Base-by-base conservation (phyloP, 2,329 filamentous ascomycete genomes). In the Aspergillus arachidicola region DNA sequence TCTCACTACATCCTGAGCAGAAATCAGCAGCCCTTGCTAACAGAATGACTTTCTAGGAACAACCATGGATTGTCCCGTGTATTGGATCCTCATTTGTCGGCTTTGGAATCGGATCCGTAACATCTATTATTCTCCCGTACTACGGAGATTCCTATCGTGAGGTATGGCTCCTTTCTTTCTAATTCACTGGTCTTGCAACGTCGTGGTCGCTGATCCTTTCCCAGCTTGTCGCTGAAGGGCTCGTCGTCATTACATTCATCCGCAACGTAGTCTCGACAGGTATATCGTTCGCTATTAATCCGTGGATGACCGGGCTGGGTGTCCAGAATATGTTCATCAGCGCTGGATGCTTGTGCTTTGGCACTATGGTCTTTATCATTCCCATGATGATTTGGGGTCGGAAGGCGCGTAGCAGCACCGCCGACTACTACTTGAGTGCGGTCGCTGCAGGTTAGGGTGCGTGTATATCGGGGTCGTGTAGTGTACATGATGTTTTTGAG, bases 381-480 rank as follows among this genome's bases (percentile, higher is more conserved):
- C 55, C 59, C 11, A 61, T 64, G 62, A 51, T 61, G 23, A 19
- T 58, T 21, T 64, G 62, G 62, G 62, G 62, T 4, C 38, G 55
- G 28, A 48, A 28, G 16, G 46, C 59, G 6, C 34, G 62, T 12
- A 45, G 23, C 9, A 30, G 14, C 2, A 64, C 59, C 11, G 59
- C 59, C 7, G 54, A 51, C 21, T 58, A 32, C 14, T 61, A 64
- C 36, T 30, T 48, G n/a, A 38, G 26, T 34, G 54, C 50, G 2
- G 57, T 59, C 14, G 57, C 57, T 6, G 41, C n/a, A 2, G 46
- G 46, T 11, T 50, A 50, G 3, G 6, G 14, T 23, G n/a, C 5
- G 9, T n/a, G n/a, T 6, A 3, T 21, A 11, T 21, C 23, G 23
- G 23, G 26, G 26, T 28, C 26, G 6, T 28, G 26, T 28, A 1